These are phyloP conservation scores for Mortierella sp. DNA, from an alignment of 371 early-diverging fungal species.

Conservation along the genomic window DNA sequence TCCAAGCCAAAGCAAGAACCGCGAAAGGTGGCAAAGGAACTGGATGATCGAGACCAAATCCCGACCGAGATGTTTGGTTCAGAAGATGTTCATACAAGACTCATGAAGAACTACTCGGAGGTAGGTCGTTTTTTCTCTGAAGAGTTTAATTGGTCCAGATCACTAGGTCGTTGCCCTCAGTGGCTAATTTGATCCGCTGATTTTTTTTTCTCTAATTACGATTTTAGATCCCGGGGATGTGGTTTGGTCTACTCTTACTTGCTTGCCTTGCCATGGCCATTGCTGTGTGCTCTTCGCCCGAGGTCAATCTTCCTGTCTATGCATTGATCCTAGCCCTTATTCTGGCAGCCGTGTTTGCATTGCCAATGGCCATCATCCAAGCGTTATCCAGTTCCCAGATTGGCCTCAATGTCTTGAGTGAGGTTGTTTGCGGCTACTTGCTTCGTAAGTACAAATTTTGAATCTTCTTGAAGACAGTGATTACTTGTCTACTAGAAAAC, in stretches of 20 bases:
- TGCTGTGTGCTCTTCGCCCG: constrained; percentile 63
- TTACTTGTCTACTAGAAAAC: too few species aligned
- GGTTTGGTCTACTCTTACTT: constrained; percentile 74
- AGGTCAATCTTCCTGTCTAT: constrained; percentile 71
- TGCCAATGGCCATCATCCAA: constrained; percentile 83
- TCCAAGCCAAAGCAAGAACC: not conserved
- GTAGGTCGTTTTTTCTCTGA: constrained; percentile 19
- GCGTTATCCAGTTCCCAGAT: constrained; percentile 55
- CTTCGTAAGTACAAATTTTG: constrained; percentile 32
- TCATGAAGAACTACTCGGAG: constrained; percentile 77
- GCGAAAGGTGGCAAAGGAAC: not conserved
- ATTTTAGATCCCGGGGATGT: constrained; percentile 74
- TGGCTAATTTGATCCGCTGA: constrained; percentile 33
- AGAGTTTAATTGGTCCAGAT: not conserved
- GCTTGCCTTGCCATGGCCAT: constrained; percentile 68
- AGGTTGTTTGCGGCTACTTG: constrained; percentile 64
- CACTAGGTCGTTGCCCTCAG: too few species aligned
- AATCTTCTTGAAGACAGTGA: not conserved
- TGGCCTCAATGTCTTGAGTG: constrained; percentile 79
- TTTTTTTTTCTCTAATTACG: constrained; percentile 46
- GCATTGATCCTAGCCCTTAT: constrained; percentile 72
- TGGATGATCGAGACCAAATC: constrained; percentile 35
- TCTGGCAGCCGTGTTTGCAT: constrained; percentile 71
- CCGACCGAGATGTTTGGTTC: constrained; percentile 56
- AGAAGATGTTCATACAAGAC: constrained; percentile 75